These are phyloP conservation scores for Mortierella sp. DNA, from an alignment of 371 early-diverging fungal genomes.

Conservation along the genomic window DNA sequence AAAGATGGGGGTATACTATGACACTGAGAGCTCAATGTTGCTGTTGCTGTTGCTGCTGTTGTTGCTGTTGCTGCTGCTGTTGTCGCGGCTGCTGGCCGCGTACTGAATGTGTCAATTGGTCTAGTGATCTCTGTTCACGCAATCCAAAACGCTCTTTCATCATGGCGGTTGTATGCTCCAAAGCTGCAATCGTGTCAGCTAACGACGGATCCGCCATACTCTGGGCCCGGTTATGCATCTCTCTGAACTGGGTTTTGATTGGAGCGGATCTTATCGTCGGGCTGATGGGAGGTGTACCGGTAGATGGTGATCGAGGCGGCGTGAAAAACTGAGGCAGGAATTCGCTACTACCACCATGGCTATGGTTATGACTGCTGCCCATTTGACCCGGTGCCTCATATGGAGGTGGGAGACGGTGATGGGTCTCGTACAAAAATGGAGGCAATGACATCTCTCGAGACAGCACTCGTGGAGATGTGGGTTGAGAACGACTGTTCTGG, in stretches of 20 bases:
- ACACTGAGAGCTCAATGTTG: neutral
- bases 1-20: too few relatives aligned
- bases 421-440: slow-evolving; percentile 2
- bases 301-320: neutral
- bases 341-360: too few relatives aligned
- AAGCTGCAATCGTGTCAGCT: slow-evolving; percentile 2
- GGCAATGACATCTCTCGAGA: slow-evolving; percentile 1
- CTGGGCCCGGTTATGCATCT: slow-evolving; percentile 16
- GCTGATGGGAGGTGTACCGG: neutral
- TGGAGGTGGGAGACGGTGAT: too few relatives aligned
- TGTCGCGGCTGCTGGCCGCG: neutral
- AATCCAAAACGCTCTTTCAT: slow-evolving; percentile 11
- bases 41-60: slow-evolving; percentile 6
- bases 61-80: slow-evolving; percentile 7
- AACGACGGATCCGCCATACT: neutral
- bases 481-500: neutral
- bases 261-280: slow-evolving; percentile 1
- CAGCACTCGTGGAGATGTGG: neutral
- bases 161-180: slow-evolving; percentile 11
- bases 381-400: too few relatives aligned
- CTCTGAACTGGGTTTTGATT: neutral
- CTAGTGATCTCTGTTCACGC: slow-evolving; percentile 18
- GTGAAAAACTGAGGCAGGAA: neutral
- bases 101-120: slow-evolving; percentile 8
- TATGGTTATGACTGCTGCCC: too few relatives aligned